Percentiles rank a stretch among this genome's conserved stretches.
Conservation (phyloP, 495 filamentous ascomycete genomes). For the Penicillium canescens region DNA sequence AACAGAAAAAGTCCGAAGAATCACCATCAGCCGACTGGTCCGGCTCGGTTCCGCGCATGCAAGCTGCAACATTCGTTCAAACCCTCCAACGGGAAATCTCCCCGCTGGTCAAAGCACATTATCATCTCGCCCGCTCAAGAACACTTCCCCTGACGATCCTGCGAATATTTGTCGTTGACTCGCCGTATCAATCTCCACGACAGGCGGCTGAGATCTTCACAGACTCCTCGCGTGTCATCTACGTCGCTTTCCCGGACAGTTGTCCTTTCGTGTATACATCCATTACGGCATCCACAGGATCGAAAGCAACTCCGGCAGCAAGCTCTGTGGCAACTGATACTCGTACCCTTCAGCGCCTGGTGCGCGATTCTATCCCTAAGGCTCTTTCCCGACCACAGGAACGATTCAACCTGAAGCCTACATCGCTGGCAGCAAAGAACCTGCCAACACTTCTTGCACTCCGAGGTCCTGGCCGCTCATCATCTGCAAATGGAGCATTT, state of each 20-base stretch:
- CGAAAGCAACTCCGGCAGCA: slow-evolving; percentile 21
- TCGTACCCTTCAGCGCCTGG: slow-evolving; percentile 64
- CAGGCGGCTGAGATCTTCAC: slow-evolving; percentile 42
- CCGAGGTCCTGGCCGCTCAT: slow-evolving; percentile 65
- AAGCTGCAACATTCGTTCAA: slow-evolving; percentile 71
- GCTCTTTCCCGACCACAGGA: slow-evolving; percentile 71
- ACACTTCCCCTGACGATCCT: slow-evolving; percentile 66
- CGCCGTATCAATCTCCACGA: slow-evolving; percentile 63
- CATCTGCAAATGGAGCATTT: slow-evolving; percentile 73
- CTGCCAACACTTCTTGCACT: slow-evolving; percentile 63
- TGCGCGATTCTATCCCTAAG: slow-evolving; percentile 74
- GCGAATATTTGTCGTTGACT: slow-evolving; percentile 72
- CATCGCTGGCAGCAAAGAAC: slow-evolving; percentile 66
- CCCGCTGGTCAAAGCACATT: slow-evolving; percentile 78
- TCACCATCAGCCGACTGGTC: slow-evolving; percentile 34
- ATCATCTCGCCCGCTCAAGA: slow-evolving; percentile 65
- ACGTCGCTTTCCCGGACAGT: slow-evolving; percentile 76
- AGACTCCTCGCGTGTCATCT: slow-evolving; percentile 63
- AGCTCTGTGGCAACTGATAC: slow-evolving; percentile 50
- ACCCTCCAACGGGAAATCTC: slow-evolving; percentile 70
- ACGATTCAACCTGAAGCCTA: slow-evolving; percentile 64
- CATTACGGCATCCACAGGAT: slow-evolving; percentile 40
- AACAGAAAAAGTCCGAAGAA: slow-evolving; percentile 2
- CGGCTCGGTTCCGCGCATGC: slow-evolving; percentile 65
- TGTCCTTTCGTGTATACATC: slow-evolving; percentile 76